A percentile compares a stretch with the other conserved stretches of the same genome.
These are phyloP conservation scores for Alnus glutinosa DNA, from an alignment of 306 rosid genomes.

Conservation along the genomic window DNA sequence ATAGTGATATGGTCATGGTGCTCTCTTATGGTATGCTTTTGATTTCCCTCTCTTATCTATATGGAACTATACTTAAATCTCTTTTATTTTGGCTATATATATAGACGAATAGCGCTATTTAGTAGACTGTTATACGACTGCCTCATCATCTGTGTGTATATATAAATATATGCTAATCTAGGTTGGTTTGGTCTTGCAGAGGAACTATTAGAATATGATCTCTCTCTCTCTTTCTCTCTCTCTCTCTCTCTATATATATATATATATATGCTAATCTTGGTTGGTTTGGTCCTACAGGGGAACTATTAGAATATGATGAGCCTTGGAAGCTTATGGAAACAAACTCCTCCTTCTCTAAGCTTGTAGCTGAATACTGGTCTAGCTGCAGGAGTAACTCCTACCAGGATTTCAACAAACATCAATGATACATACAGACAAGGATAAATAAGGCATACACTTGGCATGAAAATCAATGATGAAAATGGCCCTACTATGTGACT, in stretches of 20 bases:
- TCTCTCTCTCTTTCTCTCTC: too few relatives aligned
- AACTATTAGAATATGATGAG: constrained; percentile 56
- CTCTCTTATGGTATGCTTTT: constrained; percentile 56
- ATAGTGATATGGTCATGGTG: constrained; percentile 68
- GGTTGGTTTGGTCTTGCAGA: too few relatives aligned
- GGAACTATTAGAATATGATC: too few relatives aligned
- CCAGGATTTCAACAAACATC: background rate
- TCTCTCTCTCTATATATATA: too few relatives aligned
- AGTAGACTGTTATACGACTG: too few relatives aligned
- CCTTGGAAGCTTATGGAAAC: constrained; percentile 56
- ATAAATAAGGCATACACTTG: background rate
- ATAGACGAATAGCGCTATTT: too few relatives aligned
- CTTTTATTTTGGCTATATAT: too few relatives aligned
- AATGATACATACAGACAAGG: background rate
- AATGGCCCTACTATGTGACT: background rate
- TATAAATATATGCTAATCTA: too few relatives aligned
- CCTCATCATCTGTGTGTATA: too few relatives aligned
- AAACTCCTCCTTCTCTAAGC: constrained; percentile 61
- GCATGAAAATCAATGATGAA: background rate
- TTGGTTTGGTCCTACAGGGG: constrained; percentile 34
- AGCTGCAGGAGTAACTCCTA: constrained; percentile 43
- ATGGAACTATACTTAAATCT: too few relatives aligned
- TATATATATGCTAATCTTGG: background rate
- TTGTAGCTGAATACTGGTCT: constrained; percentile 73
- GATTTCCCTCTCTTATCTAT: background rate